Percentiles rank a stretch among this genome's conserved stretches.
Evolutionary conservation across 2,329 filamentous ascomycete genomes (phyloP).

Genomic region (Aspergillus costaricaensis): DNA sequence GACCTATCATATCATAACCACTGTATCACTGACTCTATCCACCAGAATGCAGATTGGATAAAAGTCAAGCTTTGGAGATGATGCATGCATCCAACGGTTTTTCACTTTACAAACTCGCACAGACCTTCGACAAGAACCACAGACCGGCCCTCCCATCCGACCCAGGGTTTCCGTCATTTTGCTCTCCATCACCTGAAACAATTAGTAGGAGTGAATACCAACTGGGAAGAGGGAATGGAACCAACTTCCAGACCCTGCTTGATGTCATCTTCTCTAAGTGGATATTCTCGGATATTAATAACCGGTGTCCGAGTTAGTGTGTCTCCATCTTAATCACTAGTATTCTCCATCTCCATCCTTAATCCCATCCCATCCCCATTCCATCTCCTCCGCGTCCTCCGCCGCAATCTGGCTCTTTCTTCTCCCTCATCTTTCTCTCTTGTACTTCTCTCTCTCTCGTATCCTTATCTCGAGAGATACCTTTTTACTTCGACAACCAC

Average conservation of each 20-base stretch:
- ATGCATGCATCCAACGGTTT: too few relatives aligned
- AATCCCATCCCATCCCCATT: not conserved
- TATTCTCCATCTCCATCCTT: not conserved
- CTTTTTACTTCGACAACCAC: too few relatives aligned
- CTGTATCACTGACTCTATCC: too few relatives aligned
- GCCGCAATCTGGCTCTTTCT: not conserved
- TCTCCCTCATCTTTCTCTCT: not conserved
- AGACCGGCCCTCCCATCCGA: not conserved
- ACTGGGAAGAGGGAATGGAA: too few relatives aligned
- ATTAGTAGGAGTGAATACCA: too few relatives aligned
- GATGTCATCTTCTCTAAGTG: not conserved
- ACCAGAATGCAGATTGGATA: too few relatives aligned
- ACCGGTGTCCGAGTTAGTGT: conserved; percentile 5
- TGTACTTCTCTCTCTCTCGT: conserved; percentile 4
- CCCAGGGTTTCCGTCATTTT: not conserved
- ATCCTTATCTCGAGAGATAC: not conserved
- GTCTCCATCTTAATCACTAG: not conserved
- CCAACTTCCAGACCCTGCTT: conserved; percentile 1
- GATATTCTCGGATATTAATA: not conserved
- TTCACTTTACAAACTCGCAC: not conserved
- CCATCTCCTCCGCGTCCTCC: not conserved
- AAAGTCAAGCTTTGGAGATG: too few relatives aligned
- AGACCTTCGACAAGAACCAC: not conserved
- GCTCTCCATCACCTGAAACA: too few relatives aligned
- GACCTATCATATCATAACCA: too few relatives aligned